A percentile compares a stretch with the other conserved stretches of the same genome.
Evolutionary conservation across 257 asterid genomes (phyloP).

Genomic region (Fraxinus americana): DNA sequence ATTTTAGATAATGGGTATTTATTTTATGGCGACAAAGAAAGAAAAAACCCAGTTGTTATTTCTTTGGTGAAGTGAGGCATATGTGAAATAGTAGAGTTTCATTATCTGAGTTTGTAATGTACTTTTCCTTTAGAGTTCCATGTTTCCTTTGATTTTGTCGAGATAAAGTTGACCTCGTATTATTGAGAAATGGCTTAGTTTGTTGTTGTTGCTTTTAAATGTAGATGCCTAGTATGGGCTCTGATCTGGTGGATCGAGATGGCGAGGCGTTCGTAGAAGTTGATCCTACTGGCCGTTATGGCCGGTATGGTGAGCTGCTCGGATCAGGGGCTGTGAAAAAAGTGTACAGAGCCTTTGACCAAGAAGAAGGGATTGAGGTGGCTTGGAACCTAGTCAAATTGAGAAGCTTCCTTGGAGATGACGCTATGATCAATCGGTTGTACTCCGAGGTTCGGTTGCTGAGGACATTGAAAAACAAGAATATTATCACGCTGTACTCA

Average conservation of each 20-base stretch:
- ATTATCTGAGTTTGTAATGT: background rate
- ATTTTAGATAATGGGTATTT: background rate
- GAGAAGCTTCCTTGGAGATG: slow-evolving; percentile 51
- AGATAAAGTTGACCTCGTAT: background rate
- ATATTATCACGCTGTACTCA: slow-evolving; percentile 59
- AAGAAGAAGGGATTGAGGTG: slow-evolving; percentile 88
- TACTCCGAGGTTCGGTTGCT: slow-evolving; percentile 67
- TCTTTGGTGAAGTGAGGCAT: background rate
- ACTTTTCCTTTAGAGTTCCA: background rate
- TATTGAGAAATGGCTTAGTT: background rate
- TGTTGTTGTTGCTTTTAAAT: background rate
- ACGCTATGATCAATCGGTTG: slow-evolving; percentile 53
- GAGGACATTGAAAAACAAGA: slow-evolving; percentile 48
- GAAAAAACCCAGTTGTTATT: background rate
- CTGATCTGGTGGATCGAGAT: slow-evolving; percentile 46
- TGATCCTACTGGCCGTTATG: slow-evolving; percentile 71
- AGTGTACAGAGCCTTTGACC: slow-evolving; percentile 84
- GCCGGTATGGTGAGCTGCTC: slow-evolving; percentile 71
- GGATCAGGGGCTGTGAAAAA: slow-evolving; percentile 79
- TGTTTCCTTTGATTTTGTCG: too few relatives aligned
- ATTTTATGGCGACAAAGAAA: too few relatives aligned
- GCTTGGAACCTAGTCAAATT: slow-evolving; percentile 89
- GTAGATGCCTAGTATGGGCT: background rate
- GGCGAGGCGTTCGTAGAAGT: slow-evolving; percentile 65
- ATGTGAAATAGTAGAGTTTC: background rate